Conservation (phyloP, 2,329 filamentous ascomycete species). For the Samsoniella hepiali region DNA sequence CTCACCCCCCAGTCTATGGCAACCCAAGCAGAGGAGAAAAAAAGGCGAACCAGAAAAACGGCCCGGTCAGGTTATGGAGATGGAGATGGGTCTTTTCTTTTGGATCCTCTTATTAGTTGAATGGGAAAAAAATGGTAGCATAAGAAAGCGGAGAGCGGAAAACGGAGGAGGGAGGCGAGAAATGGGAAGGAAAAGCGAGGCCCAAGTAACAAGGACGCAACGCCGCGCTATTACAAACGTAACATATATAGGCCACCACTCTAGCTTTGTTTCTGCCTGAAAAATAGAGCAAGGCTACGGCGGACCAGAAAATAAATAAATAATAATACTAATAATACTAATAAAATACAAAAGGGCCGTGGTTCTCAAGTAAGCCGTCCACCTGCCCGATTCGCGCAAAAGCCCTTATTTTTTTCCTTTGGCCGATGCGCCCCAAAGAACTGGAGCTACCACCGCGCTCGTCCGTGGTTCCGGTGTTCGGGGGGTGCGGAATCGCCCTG, state of each 20-base stretch:
- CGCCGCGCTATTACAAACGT: neutral
- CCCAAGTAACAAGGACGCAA: too few species aligned
- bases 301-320: too few species aligned
- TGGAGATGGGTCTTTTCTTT: neutral
- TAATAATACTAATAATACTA: too few species aligned
- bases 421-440: neutral
- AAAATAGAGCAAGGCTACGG: neutral
- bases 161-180: neutral
- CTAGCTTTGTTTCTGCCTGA: neutral
- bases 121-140: neutral
- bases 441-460: neutral
- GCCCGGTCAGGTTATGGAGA: neutral
- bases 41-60: neutral
- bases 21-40: neutral
- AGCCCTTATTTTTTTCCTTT: neutral
- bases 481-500: neutral
- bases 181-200: neutral
- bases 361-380: neutral
- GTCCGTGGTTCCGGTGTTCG: conserved; percentile 8
- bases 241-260: neutral
- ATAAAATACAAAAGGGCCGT: neutral
- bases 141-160: neutral
- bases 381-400: conserved; percentile 17
- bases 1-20: too few species aligned
- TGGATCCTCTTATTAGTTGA: neutral